Evolutionary conservation across 176 grass and related monocot species (phyloP).

Genomic region (Otatea glauca): DNA sequence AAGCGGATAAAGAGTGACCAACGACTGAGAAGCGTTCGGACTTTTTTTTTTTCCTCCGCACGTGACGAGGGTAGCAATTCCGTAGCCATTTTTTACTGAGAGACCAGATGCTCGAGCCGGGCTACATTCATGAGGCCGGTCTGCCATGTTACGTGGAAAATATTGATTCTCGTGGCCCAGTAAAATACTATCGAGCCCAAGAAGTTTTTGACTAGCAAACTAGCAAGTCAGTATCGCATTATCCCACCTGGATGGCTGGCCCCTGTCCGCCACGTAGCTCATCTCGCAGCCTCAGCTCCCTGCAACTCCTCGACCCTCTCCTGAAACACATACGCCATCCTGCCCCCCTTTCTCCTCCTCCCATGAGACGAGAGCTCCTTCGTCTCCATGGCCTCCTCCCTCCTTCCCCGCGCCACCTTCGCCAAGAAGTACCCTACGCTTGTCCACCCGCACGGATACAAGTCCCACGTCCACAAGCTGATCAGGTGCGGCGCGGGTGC

Average conservation of each 20-base stretch:
- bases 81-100: too few relatives aligned
- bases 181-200: background rate
- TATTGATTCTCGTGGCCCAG: background rate
- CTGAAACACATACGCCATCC: constrained; percentile 6
- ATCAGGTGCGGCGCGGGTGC: constrained; percentile 32
- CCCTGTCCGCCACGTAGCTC: constrained; percentile 48
- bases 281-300: constrained; percentile 45
- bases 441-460: constrained; percentile 1
- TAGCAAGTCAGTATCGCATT: background rate
- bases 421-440: constrained; percentile 22
- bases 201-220: background rate
- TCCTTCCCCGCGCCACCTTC: constrained; percentile 42
- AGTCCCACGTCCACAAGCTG: constrained; percentile 1
- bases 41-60: too few relatives aligned
- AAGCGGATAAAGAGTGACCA: too few relatives aligned
- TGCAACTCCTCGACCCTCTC: background rate
- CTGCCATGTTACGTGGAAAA: too few relatives aligned
- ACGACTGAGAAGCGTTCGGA: too few relatives aligned
- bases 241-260: constrained; percentile 18
- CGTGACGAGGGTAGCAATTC: too few relatives aligned
- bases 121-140: too few relatives aligned
- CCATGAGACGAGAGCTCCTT: constrained; percentile 43
- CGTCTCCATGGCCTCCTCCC: constrained; percentile 58
- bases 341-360: background rate
- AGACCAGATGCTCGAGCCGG: too few relatives aligned